Conservation (phyloP, 1,284 basidiomycete genomes). For the Lentinula novae-zelandiae region DNA sequence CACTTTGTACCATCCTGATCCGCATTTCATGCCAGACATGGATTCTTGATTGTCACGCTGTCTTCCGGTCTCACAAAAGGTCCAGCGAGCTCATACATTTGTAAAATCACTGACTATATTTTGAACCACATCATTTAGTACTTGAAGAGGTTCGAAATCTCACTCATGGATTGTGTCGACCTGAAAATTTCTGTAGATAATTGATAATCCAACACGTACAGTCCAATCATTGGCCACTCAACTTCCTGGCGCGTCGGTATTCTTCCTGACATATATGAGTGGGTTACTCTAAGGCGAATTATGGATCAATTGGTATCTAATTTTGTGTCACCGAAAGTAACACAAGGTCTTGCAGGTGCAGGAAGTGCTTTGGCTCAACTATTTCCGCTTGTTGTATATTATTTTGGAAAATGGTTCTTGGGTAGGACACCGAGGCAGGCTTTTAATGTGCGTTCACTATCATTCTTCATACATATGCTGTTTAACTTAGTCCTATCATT, state of each 20-base stretch:
- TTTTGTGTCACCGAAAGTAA: constrained; percentile 27
- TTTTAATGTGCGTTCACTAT: constrained; percentile 26
- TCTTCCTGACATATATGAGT: constrained; percentile 78
- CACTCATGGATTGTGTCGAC: background rate
- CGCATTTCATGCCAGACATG: constrained; percentile 31
- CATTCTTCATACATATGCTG: background rate
- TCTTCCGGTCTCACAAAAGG: constrained; percentile 53
- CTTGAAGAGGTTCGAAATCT: constrained; percentile 22
- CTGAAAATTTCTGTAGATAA: constrained; percentile 26
- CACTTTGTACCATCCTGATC: constrained; percentile 20
- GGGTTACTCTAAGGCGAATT: constrained; percentile 13
- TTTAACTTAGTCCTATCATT: background rate
- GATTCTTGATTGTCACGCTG: constrained; percentile 70
- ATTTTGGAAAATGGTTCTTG: constrained; percentile 54
- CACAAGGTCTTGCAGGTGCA: constrained; percentile 53
- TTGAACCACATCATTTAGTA: constrained; percentile 9
- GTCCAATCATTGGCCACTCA: constrained; percentile 53
- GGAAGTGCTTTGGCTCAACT: constrained; percentile 61
- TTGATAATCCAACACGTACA: constrained; percentile 48
- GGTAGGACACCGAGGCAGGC: constrained; percentile 54
- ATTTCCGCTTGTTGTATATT: constrained; percentile 60
- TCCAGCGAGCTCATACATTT: background rate
- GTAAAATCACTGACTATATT: too few relatives aligned
- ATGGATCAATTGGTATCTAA: background rate
- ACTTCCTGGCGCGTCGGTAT: constrained; percentile 70